Evolutionary conservation across 1,284 basidiomycete species (phyloP), one percentile per base, ranked within the genome.

Genomic region (Papiliotrema terrestris): DNA sequence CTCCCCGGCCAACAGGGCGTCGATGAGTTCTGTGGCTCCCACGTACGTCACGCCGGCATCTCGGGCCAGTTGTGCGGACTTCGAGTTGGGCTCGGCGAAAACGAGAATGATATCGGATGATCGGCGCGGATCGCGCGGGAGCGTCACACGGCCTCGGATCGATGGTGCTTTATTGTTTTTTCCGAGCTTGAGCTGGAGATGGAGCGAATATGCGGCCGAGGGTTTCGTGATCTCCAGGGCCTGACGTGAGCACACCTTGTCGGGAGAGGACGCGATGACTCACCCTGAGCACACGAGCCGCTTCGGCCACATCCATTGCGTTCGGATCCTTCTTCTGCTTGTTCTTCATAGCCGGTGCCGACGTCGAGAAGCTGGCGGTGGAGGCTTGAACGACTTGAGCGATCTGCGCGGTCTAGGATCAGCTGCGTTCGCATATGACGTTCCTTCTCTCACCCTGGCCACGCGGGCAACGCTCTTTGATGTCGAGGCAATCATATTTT

Each of bases 21-120:
- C 86, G 53, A 91, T 83, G 14, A 96, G 79, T 67, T 96, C 92
- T 43, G 83, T 80, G 15, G 88, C 90, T 50, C 93, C 93, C 35
- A 95, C 88, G 62, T 88, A 83, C 59, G 90, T 84, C 2, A 90
- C 92, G 8, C 91, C 91, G 8, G 89, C 89, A 49, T 80, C 83
- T 72, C 81, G 85, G 45, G 90, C 87, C 17, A 88, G 84, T 14
- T 86, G 86, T 1, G 56, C 62, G 8, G 68, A 68, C 3, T 64
- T 55, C 1, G 67, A 65, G 42, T 61, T 60, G 2, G 67, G 62
- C 63, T 92, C 88, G 6, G 91, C 90, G 66, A 96, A 94, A 23
- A 94, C 91, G 29, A 94, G 80, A 49, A 96, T 85, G 51, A 82
- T 84, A 63, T 87, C 84, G 39, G 82, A 76, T 8, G 59, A 58